Conservation (phyloP, 129 eudicot genomes). For the Heracleum sosnowskyi region DNA sequence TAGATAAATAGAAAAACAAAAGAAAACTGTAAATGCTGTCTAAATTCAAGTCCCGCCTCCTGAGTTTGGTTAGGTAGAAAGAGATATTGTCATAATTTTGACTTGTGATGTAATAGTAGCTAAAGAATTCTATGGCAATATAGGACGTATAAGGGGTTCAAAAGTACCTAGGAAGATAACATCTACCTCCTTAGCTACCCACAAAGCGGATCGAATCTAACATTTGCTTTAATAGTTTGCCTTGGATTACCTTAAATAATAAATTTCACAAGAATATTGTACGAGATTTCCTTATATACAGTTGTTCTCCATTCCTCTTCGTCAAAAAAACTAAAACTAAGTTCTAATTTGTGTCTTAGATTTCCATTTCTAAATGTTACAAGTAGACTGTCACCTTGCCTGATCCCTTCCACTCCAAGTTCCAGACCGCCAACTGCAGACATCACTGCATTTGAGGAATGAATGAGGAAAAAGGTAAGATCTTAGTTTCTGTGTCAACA, state of each 20-base stretch:
- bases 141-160: background rate
- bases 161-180: background rate
- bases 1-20: background rate
- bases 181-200: background rate
- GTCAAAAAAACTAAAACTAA: background rate
- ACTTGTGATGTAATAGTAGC: background rate
- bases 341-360: background rate
- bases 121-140: background rate
- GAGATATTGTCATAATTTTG: background rate
- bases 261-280: background rate
- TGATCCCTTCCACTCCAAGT: conserved; percentile 52
- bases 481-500: background rate
- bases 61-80: background rate
- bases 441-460: conserved; percentile 49
- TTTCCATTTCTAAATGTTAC: background rate
- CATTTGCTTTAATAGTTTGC: background rate
- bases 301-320: background rate
- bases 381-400: conserved; percentile 45
- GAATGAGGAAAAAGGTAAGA: background rate
- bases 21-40: background rate
- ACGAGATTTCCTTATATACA: background rate
- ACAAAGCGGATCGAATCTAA: background rate
- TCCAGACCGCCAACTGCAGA: conserved; percentile 92
- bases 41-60: background rate
- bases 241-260: background rate